These are phyloP conservation scores for Schizochytrium sp. DNA, from an alignment of 108 stramenopile species.

Conservation along the genomic window DNA sequence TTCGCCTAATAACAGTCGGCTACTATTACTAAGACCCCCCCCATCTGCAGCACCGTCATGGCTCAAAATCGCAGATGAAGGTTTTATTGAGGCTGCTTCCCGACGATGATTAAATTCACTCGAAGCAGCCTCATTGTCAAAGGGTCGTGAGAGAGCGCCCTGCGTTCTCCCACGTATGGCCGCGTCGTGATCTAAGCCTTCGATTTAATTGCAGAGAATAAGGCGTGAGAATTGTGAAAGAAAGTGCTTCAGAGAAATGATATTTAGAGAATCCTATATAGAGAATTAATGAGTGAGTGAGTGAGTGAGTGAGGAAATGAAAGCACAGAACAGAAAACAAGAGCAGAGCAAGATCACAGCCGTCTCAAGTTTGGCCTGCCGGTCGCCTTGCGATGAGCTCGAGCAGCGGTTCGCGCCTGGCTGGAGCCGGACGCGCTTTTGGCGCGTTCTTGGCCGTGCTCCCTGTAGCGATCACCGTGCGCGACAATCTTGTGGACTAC, in stretches of 20 bases:
- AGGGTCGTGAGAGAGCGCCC: no score
- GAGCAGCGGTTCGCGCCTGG: neutral
- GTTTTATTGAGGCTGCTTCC: no score
- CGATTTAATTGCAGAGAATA: no score
- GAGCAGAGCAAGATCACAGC: neutral
- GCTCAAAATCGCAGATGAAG: no score
- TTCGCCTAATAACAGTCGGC: no score
- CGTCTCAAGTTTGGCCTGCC: neutral
- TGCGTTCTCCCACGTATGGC: no score
- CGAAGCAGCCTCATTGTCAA: no score
- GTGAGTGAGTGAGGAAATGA: neutral
- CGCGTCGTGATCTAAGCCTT: no score
- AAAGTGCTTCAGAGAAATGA: neutral
- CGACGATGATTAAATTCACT: no score
- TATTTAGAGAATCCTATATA: neutral
- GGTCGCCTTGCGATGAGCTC: neutral
- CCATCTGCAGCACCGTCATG: no score
- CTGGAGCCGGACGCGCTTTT: conserved; percentile 3
- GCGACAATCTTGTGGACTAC: neutral
- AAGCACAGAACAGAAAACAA: neutral
- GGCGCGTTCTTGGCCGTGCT: conserved; percentile 17
- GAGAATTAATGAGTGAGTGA: neutral
- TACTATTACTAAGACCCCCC: no score
- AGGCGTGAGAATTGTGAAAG: no score
- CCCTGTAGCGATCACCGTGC: conserved; percentile 26